Evolutionary conservation across 371 early-diverging fungal genomes (phyloP).

Genomic region (Mycotypha africana): DNA sequence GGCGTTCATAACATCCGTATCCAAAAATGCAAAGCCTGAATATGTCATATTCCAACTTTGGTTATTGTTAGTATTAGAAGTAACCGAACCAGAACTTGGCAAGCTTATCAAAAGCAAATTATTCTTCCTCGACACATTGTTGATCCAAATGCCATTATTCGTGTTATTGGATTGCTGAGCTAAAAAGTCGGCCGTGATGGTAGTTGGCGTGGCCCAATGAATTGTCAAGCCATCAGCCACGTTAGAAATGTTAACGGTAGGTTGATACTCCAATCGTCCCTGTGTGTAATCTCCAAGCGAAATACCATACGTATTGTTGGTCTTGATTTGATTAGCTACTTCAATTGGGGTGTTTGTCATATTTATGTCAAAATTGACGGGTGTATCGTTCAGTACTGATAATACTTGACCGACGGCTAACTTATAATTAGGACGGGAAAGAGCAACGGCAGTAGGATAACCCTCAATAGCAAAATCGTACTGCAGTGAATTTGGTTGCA

Average conservation of each 20-base stretch:
- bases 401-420: constrained; percentile 26
- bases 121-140: constrained; percentile 1
- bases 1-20: constrained; percentile 36
- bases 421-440: constrained; percentile 9
- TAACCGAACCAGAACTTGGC: background rate
- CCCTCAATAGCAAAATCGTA: constrained; percentile 30
- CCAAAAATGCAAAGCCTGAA: constrained; percentile 35
- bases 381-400: constrained; percentile 2
- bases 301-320: constrained; percentile 36
- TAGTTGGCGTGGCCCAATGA: background rate
- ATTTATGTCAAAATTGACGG: constrained; percentile 31
- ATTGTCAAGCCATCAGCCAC: background rate
- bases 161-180: constrained; percentile 6
- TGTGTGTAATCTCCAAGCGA: constrained; percentile 38
- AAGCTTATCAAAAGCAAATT: background rate
- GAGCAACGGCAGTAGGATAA: constrained; percentile 15
- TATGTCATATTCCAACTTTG: background rate
- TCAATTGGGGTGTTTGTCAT: constrained; percentile 32
- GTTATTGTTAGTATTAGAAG: constrained; percentile 7
- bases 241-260: constrained; percentile 22
- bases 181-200: constrained; percentile 1
- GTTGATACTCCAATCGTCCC: constrained; percentile 38
- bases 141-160: constrained; percentile 27
- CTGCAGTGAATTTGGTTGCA: constrained; percentile 35
- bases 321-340: constrained; percentile 34